Percentiles rank a stretch among this genome's conserved stretches.
Evolutionary conservation across 2,329 filamentous ascomycete genomes (phyloP).

Genomic region (Colletotrichum trifolii): DNA sequence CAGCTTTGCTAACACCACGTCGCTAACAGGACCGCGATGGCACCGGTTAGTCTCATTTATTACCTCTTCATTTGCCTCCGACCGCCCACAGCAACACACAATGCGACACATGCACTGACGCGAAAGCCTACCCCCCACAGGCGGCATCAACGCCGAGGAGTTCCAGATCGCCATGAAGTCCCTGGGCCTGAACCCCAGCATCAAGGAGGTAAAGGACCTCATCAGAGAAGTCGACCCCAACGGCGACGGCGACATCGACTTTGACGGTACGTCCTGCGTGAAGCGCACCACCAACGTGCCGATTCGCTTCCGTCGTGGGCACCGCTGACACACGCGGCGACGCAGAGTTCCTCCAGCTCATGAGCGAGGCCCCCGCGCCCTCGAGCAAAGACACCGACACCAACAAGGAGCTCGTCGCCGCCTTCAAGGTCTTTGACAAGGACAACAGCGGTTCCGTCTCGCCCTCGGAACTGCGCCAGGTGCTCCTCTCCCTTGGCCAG

Average conservation of each 20-base stretch:
- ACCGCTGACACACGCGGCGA: not conserved
- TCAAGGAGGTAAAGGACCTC: conserved; percentile 38
- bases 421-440: conserved; percentile 39
- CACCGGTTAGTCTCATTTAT: conserved; percentile 32
- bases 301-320: too few species aligned
- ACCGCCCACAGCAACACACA: not conserved
- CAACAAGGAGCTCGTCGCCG: conserved; percentile 37
- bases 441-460: conserved; percentile 39
- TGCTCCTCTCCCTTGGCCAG: conserved; percentile 38
- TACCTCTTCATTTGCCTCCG: not conserved
- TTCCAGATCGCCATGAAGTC: conserved; percentile 39
- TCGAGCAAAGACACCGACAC: conserved; percentile 34
- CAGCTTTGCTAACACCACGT: conserved; percentile 23
- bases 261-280: conserved; percentile 23
- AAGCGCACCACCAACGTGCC: not conserved
- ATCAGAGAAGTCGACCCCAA: conserved; percentile 38
- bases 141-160: conserved; percentile 37
- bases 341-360: conserved; percentile 37
- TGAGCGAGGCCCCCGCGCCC: conserved; percentile 36
- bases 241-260: conserved; percentile 37
- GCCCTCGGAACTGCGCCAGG: conserved; percentile 37
- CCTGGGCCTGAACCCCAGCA: conserved; percentile 37
- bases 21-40: conserved; percentile 36
- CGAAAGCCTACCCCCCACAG: conserved; percentile 8
- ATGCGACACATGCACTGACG: conserved; percentile 13